Evolutionary conservation across 176 grass and related monocot genomes (phyloP).

Genomic region (Pontederia paniculata): DNA sequence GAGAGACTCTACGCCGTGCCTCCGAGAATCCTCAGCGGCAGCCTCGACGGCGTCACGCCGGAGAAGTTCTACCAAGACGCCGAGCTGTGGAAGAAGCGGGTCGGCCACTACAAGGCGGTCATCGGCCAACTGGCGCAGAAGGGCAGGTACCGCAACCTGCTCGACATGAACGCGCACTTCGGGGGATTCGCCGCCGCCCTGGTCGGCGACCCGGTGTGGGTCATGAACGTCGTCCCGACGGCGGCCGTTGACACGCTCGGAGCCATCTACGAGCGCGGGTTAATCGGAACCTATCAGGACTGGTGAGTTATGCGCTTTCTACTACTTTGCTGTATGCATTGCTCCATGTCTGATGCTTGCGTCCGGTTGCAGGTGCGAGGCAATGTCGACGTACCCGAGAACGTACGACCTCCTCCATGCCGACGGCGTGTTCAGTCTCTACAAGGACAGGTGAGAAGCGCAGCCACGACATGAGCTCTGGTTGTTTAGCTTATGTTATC

Average conservation of each 20-base stretch:
- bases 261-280: conserved; percentile 43
- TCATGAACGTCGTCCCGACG: conserved; percentile 44
- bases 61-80: conserved; percentile 23
- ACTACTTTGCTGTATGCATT: too few species aligned
- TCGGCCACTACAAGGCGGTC: conserved; percentile 30
- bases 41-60: conserved; percentile 20
- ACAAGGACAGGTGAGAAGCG: conserved; percentile 32
- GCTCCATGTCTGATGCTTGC: too few species aligned
- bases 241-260: conserved; percentile 23
- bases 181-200: conserved; percentile 36
- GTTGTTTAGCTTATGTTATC: too few species aligned
- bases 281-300: conserved; percentile 46
- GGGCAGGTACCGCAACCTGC: conserved; percentile 44
- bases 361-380: conserved; percentile 35
- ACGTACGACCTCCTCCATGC: conserved; percentile 54
- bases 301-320: too few species aligned
- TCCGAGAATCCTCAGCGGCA: conserved; percentile 25
- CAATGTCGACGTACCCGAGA: conserved; percentile 46
- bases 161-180: conserved; percentile 44
- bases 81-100: conserved; percentile 35
- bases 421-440: conserved; percentile 32
- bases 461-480: not conserved
- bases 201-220: conserved; percentile 36
- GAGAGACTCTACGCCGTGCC: conserved; percentile 28
- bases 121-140: conserved; percentile 34